These are phyloP conservation scores for Achaetomiella virescens DNA, from an alignment of 495 filamentous ascomycete species.

Conservation along the genomic window DNA sequence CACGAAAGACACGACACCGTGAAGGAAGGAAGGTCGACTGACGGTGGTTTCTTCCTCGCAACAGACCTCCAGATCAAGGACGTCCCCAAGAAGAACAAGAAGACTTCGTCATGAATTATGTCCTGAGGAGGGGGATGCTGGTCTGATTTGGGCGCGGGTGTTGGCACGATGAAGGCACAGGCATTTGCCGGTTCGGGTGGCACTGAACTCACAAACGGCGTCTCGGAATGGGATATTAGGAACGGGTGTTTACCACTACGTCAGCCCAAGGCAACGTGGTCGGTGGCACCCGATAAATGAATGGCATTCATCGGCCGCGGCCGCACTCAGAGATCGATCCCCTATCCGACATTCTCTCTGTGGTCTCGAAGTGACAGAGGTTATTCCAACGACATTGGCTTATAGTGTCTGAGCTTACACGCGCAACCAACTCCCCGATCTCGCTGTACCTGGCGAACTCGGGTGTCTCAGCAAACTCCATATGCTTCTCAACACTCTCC, in stretches of 20 bases:
- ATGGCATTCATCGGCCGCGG: constrained; percentile 24
- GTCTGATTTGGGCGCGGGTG: constrained; percentile 12
- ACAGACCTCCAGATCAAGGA: constrained; percentile 45
- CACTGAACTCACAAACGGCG: constrained; percentile 30
- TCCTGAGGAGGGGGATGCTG: constrained; percentile 8
- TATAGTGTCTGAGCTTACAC: constrained; percentile 44
- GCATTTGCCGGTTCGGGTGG: constrained; percentile 18
- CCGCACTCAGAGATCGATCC: constrained; percentile 6
- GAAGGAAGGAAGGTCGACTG: constrained; percentile 5
- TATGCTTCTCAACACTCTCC: constrained; percentile 42
- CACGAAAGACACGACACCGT: not conserved
- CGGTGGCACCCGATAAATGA: constrained; percentile 15
- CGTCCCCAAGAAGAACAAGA: constrained; percentile 47
- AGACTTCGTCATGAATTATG: constrained; percentile 20
- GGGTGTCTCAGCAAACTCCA: constrained; percentile 34
- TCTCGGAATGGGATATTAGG: constrained; percentile 29
- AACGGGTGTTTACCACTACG: constrained; percentile 3
- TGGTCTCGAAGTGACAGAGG: not conserved
- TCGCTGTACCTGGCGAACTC: constrained; percentile 35
- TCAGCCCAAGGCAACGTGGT: constrained; percentile 13
- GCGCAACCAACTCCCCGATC: constrained; percentile 27
- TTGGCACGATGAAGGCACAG: constrained; percentile 17
- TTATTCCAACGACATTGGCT: constrained; percentile 20
- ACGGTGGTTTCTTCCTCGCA: constrained; percentile 4
- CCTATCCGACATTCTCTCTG: not conserved